A percentile compares a stretch with the other conserved stretches of the same genome.
phyloP scores from a whole-genome alignment of 345 rosid species.

The Eucalyptus polyanthemos region DNA sequence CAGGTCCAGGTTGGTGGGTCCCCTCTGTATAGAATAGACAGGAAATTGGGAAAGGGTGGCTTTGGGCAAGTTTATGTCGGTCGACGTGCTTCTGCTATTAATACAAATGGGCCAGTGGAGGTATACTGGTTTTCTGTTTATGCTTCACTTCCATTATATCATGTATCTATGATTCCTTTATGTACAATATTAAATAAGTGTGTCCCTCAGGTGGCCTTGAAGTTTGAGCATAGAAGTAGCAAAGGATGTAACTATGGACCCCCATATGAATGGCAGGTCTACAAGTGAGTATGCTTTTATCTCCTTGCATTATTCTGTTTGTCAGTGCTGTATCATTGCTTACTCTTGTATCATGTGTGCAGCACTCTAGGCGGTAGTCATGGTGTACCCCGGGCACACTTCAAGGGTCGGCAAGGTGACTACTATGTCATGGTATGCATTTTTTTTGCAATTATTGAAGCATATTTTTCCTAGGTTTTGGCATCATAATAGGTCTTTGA shows the following conservation, averaged over 20 bases:
- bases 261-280: slow-evolving; percentile 96
- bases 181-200: neutral
- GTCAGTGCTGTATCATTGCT: neutral
- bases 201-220: slow-evolving; percentile 68
- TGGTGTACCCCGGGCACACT: slow-evolving; percentile 77
- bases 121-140: neutral
- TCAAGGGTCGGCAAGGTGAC: slow-evolving; percentile 91
- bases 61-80: slow-evolving; percentile 99
- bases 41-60: slow-evolving; percentile 96
- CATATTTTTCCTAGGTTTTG: neutral
- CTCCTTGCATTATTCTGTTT: neutral
- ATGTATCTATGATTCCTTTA: neutral
- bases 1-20: slow-evolving; percentile 96
- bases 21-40: slow-evolving; percentile 67
- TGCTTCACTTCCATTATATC: neutral
- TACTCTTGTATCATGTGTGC: neutral
- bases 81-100: slow-evolving; percentile 45
- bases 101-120: slow-evolving; percentile 37
- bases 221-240: slow-evolving; percentile 85
- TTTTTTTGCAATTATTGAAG: neutral
- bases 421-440: slow-evolving; percentile 75
- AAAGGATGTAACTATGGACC: slow-evolving; percentile 97
- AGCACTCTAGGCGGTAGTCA: slow-evolving; percentile 70
- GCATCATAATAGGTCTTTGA: neutral
- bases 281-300: slow-evolving; percentile 39